Base-by-base conservation (phyloP, 768 basidiomycete species). In the Russula ochroleuca region DNA sequence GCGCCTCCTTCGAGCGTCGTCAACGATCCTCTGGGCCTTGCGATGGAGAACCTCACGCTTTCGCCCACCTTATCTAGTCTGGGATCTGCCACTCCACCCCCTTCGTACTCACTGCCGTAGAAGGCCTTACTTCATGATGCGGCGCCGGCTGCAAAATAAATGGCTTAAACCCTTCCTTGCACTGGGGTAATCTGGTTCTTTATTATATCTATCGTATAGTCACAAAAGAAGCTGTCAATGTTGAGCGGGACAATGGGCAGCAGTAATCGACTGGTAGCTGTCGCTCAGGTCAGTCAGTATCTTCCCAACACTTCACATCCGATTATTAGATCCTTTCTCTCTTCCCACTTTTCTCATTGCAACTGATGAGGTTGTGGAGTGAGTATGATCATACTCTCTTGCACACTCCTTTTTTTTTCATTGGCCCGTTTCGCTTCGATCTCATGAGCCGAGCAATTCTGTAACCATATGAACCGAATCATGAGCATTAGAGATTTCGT, bases 1-100 rank as follows among this genome's bases (percentile, higher is more conserved):
- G 67, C 69, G 28, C 75, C 75, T 28, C 71, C 76, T 2, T 74
- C 75, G 14, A 70, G 63, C 61, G 56, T 70, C 33, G 60, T 57
- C 10, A 73, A 73, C n/a, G 77, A 78, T 56, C 76, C 76, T 37
- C 72, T 78, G 43, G 73, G 73, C 19, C 69, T 78, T 37, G 77
- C 77, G 2, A 78, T 78, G 77, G 77, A 78, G 64, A 68, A 63
- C 9, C 71, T 77, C 28, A 51, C 60, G 3, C 47, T 72, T 35
- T 38, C 52, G 2, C 57, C 67, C 1, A 55, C 54, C 6, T n/a
- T 52, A 13, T 61, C 67, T 19, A 25, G 64, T 41, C 19, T 25
- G 31, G 59, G 59, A 45, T 37, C 41, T 15, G 52, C 51, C 13
- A 65, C 65, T 2, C 65, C 67, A 5, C 67, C 65, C 5, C 67